These are phyloP conservation scores for Neospermospora avenae DNA, from an alignment of 2,329 filamentous ascomycete genomes.

Conservation along the genomic window DNA sequence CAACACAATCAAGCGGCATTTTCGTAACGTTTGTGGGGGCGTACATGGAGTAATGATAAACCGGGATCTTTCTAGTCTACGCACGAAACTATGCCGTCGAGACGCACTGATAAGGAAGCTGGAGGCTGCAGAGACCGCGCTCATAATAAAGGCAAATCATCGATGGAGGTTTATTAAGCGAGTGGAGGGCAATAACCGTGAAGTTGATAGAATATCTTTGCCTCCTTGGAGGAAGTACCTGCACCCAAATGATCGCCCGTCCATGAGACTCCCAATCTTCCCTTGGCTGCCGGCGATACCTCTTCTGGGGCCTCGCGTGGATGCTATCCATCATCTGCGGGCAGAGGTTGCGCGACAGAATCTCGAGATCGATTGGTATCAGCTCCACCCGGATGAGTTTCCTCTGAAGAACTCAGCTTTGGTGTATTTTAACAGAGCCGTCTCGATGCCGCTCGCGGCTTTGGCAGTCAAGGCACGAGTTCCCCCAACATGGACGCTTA, in stretches of 20 bases:
- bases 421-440: slow-evolving; percentile 93
- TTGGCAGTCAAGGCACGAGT: slow-evolving; percentile 36
- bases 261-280: slow-evolving; percentile 33
- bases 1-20: slow-evolving; percentile 73
- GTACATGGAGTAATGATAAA: slow-evolving; percentile 93
- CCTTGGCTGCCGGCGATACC: slow-evolving; percentile 71
- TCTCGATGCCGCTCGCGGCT: slow-evolving; percentile 62
- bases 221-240: not conserved
- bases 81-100: slow-evolving; percentile 75
- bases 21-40: slow-evolving; percentile 89
- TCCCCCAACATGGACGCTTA: slow-evolving; percentile 14
- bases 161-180: not conserved
- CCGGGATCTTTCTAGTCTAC: slow-evolving; percentile 73
- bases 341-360: slow-evolving; percentile 81
- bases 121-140: slow-evolving; percentile 74
- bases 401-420: slow-evolving; percentile 91
- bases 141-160: slow-evolving; percentile 70
- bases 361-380: slow-evolving; percentile 82
- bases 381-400: slow-evolving; percentile 75
- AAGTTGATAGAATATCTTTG: not conserved
- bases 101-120: slow-evolving; percentile 68
- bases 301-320: slow-evolving; percentile 78
- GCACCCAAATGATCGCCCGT: not conserved
- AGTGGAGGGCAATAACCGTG: not conserved
- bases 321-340: slow-evolving; percentile 85